Conservation (phyloP, 1,139 yeast species). For the Petasospora fabianii region DNA sequence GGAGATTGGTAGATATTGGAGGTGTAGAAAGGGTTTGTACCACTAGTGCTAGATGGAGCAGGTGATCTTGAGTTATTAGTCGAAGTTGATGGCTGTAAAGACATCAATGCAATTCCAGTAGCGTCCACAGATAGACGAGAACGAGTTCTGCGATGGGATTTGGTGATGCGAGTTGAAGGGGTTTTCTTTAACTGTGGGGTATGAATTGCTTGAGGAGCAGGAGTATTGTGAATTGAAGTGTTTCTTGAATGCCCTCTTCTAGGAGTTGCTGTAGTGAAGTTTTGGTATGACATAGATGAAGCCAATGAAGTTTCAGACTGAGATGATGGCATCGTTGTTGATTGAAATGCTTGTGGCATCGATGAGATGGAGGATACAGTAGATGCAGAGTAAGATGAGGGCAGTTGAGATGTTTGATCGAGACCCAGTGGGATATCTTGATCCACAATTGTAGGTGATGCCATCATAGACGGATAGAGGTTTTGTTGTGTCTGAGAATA, state of each 20-base stretch:
- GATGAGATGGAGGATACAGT: conserved; percentile 44
- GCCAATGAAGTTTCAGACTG: conserved; percentile 23
- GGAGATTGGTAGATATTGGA: conserved; percentile 43
- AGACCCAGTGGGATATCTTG: conserved; percentile 12
- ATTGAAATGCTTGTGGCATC: conserved; percentile 27
- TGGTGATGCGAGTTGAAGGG: conserved; percentile 8
- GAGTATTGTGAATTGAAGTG: background rate
- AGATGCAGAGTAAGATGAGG: conserved; percentile 21
- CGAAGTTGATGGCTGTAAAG: conserved; percentile 22
- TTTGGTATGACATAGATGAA: conserved; percentile 19
- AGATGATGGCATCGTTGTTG: conserved; percentile 17
- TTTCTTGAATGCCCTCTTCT: conserved; percentile 5
- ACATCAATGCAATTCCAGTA: conserved; percentile 20
- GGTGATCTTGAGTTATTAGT: conserved; percentile 19
- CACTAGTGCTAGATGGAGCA: conserved; percentile 14
- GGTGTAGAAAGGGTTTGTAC: conserved; percentile 45
- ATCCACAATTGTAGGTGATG: conserved; percentile 10
- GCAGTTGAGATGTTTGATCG: background rate
- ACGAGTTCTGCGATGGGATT: conserved; percentile 38
- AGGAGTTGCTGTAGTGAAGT: conserved; percentile 16
- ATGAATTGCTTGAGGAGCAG: conserved; percentile 8
- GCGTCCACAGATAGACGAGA: conserved; percentile 41
- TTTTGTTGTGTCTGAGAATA: conserved; percentile 6
- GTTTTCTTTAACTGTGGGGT: conserved; percentile 13
- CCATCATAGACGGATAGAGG: conserved; percentile 22